Conservation (phyloP, 2,329 filamentous ascomycete genomes). For the Ophiosphaerella narmari region DNA sequence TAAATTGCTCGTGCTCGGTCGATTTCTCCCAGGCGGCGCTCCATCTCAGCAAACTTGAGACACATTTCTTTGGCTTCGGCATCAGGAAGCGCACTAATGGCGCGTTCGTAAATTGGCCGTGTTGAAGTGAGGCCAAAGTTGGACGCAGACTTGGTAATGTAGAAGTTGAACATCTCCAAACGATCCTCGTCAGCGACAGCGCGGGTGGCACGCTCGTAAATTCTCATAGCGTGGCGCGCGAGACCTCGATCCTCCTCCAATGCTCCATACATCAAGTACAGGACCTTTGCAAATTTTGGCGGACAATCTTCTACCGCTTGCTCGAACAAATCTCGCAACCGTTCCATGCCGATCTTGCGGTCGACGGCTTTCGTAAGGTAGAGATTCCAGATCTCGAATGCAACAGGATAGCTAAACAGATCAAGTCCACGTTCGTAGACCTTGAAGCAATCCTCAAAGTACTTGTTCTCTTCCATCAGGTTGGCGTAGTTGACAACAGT, state of each 20-base stretch:
- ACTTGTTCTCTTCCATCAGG: slow-evolving; percentile 88
- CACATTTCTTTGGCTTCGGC: slow-evolving; percentile 96
- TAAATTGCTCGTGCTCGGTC: slow-evolving; percentile 95
- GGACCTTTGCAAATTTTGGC: slow-evolving; percentile 90
- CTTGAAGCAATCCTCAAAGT: slow-evolving; percentile 98
- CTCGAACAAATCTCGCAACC: slow-evolving; percentile 92
- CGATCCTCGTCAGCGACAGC: slow-evolving; percentile 94
- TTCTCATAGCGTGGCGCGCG: slow-evolving; percentile 95
- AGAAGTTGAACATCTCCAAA: slow-evolving; percentile 98
- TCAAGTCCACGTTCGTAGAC: slow-evolving; percentile 93
- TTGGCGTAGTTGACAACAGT: slow-evolving; percentile 99
- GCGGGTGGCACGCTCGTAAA: slow-evolving; percentile 94
- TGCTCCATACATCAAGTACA: slow-evolving; percentile 98
- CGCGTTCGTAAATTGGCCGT: slow-evolving; percentile 92
- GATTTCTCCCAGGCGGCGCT: slow-evolving; percentile 87
- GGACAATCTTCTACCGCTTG: slow-evolving; percentile 95
- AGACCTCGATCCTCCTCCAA: slow-evolving; percentile 94
- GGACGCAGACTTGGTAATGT: slow-evolving; percentile 97
- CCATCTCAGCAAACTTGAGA: slow-evolving; percentile 97
- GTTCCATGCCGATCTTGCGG: slow-evolving; percentile 92
- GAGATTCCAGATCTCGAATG: slow-evolving; percentile 97
- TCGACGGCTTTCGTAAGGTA: slow-evolving; percentile 98
- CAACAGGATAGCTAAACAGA: slow-evolving; percentile 97
- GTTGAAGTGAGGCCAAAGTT: slow-evolving; percentile 98
- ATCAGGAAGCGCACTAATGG: slow-evolving; percentile 91